A percentile compares a stretch with the other conserved stretches of the same genome.
These are phyloP conservation scores for Chaetothyriales sp. DNA, from an alignment of 2,329 filamentous ascomycete genomes.

Conservation along the genomic window DNA sequence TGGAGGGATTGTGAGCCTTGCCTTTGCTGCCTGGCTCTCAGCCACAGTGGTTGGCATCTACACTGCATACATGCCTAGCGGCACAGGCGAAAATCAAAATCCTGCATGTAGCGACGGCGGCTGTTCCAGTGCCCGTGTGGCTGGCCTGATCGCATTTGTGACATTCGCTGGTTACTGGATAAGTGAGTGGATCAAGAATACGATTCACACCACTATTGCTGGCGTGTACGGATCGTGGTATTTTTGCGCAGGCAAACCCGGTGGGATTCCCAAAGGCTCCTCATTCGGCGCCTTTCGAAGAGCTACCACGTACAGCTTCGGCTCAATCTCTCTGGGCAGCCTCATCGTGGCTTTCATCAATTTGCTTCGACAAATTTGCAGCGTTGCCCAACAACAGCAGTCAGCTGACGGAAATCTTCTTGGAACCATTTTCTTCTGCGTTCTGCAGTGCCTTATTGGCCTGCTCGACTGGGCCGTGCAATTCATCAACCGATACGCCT, in stretches of 20 bases:
- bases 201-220: constrained; percentile 73
- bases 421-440: constrained; percentile 54
- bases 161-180: constrained; percentile 94
- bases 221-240: constrained; percentile 93
- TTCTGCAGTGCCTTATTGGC: constrained; percentile 61
- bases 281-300: constrained; percentile 74
- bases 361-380: constrained; percentile 66
- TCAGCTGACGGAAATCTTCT: constrained; percentile 56
- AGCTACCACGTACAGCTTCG: constrained; percentile 80
- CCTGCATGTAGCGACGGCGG: constrained; percentile 39
- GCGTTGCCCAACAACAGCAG: constrained; percentile 56
- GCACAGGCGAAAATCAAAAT: constrained; percentile 29
- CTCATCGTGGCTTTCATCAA: constrained; percentile 79
- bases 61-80: constrained; percentile 60
- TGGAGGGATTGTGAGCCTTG: constrained; percentile 62
- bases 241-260: constrained; percentile 51
- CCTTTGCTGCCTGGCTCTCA: constrained; percentile 71
- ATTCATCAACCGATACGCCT: constrained; percentile 85
- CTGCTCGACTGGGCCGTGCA: constrained; percentile 74
- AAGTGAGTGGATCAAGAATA: constrained; percentile 85
- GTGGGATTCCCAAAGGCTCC: constrained; percentile 58
- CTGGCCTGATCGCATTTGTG: constrained; percentile 70
- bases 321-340: constrained; percentile 76
- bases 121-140: constrained; percentile 65
- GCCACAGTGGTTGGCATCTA: constrained; percentile 80